phyloP scores from a whole-genome alignment of 371 early-diverging fungal species.

The Apophysomyces trapeziformis region DNA sequence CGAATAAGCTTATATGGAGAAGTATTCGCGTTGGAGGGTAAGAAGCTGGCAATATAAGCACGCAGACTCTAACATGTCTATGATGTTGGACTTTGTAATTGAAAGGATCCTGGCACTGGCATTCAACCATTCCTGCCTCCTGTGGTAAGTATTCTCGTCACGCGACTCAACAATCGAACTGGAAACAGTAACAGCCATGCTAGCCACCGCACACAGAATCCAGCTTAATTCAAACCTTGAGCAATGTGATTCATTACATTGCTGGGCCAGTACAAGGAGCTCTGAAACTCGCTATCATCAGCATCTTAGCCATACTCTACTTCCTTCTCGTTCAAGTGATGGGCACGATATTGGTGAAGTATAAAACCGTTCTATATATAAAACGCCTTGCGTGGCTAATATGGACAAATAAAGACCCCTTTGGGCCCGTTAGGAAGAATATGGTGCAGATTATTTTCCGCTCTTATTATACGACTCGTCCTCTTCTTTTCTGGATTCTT shows the following conservation, averaged over 20 bases:
- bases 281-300: slow-evolving; percentile 45
- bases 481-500: slow-evolving; percentile 71
- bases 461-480: slow-evolving; percentile 51
- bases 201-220: slow-evolving; percentile 50
- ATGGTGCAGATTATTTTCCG: slow-evolving; percentile 43
- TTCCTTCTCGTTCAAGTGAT: slow-evolving; percentile 39
- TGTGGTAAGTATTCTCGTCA: slow-evolving; percentile 50
- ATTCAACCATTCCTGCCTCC: slow-evolving; percentile 91
- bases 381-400: not conserved
- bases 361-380: not conserved
- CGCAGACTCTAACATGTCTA: not conserved
- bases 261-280: slow-evolving; percentile 55
- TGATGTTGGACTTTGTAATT: not conserved
- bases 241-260: slow-evolving; percentile 40
- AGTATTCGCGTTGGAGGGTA: slow-evolving; percentile 74
- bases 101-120: slow-evolving; percentile 81
- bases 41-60: slow-evolving; percentile 15
- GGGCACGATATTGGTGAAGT: slow-evolving; percentile 39
- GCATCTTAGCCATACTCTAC: slow-evolving; percentile 32
- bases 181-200: not conserved
- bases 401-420: slow-evolving; percentile 30
- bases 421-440: slow-evolving; percentile 43
- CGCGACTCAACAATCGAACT: not conserved
- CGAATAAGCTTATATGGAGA: slow-evolving; percentile 52
- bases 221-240: slow-evolving; percentile 33